A percentile compares a stretch with the other conserved stretches of the same genome.
phyloP scores from a whole-genome alignment of 148 eudicot genomes.

The Pharnaceum exiguum region DNA sequence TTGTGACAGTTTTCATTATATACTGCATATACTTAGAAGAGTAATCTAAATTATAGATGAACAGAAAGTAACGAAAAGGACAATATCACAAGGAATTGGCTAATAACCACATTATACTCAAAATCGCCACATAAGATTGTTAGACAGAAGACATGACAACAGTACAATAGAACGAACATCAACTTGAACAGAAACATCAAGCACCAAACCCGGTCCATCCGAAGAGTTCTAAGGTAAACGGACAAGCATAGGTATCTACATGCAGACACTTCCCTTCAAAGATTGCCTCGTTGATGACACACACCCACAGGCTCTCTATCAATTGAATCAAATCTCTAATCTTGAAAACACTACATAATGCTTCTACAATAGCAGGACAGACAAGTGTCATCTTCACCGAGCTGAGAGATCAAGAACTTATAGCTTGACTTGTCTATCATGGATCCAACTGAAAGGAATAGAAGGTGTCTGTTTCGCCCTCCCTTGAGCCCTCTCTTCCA shows the following conservation, averaged over 20 bases:
- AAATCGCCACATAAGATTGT: slow-evolving; percentile 14
- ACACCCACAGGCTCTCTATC: no score
- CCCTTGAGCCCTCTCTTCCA: slow-evolving; percentile 41
- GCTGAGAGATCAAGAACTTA: slow-evolving; percentile 8
- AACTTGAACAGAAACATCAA: background rate
- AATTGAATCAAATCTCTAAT: slow-evolving; percentile 1
- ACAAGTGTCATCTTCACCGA: background rate
- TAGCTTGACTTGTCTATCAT: slow-evolving; percentile 33
- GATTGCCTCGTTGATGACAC: background rate
- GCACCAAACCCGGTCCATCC: slow-evolving; percentile 8
- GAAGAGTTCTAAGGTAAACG: background rate
- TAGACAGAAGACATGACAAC: background rate
- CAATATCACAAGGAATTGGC: background rate
- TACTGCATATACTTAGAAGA: no score
- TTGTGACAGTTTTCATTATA: no score
- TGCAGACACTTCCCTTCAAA: slow-evolving; percentile 4
- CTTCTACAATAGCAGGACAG: background rate
- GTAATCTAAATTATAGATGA: no score
- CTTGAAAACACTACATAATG: no score
- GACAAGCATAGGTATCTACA: slow-evolving; percentile 18
- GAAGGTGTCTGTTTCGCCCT: slow-evolving; percentile 30
- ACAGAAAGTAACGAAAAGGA: no score
- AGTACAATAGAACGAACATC: slow-evolving; percentile 8
- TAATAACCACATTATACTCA: slow-evolving; percentile 3
- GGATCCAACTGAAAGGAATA: slow-evolving; percentile 51